A percentile compares a stretch with the other conserved stretches of the same genome.
Conservation (phyloP, 495 filamentous ascomycete genomes). For the Hypoxylon lenormandii region DNA sequence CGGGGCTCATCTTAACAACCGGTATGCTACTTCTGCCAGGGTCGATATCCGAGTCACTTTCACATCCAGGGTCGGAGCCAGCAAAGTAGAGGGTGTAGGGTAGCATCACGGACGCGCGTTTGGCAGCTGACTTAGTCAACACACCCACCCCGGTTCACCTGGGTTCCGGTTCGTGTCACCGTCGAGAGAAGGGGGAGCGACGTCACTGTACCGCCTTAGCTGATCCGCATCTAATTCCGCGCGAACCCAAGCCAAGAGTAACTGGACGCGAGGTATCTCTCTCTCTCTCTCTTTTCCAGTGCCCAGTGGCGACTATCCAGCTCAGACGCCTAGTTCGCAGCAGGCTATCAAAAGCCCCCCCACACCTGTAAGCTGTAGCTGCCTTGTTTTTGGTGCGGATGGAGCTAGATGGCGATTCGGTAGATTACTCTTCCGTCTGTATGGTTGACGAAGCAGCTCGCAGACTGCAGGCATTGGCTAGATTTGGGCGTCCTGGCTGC, state of each 20-base stretch:
- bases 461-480: constrained; percentile 9
- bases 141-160: constrained; percentile 21
- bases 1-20: constrained; percentile 13
- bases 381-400: constrained; percentile 26
- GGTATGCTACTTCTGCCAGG: constrained; percentile 6
- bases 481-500: constrained; percentile 2
- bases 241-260: constrained; percentile 2
- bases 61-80: constrained; percentile 17
- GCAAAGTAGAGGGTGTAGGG: constrained; percentile 14
- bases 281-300: not conserved
- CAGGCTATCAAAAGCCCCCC: constrained; percentile 21
- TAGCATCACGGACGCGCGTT: constrained; percentile 20
- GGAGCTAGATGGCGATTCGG: constrained; percentile 22
- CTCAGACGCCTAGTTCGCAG: constrained; percentile 13
- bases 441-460: constrained; percentile 21
- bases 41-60: constrained; percentile 15
- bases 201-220: constrained; percentile 30
- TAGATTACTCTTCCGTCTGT: constrained; percentile 12
- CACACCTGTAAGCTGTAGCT: not conserved
- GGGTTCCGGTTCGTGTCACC: constrained; percentile 7
- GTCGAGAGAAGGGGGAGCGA: constrained; percentile 12
- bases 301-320: constrained; percentile 11
- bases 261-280: constrained; percentile 16
- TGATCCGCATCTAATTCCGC: constrained; percentile 28
- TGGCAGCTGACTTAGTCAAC: constrained; percentile 9